Evolutionary conservation across 2,329 filamentous ascomycete genomes (phyloP).

Genomic region (Penicillium sp.): DNA sequence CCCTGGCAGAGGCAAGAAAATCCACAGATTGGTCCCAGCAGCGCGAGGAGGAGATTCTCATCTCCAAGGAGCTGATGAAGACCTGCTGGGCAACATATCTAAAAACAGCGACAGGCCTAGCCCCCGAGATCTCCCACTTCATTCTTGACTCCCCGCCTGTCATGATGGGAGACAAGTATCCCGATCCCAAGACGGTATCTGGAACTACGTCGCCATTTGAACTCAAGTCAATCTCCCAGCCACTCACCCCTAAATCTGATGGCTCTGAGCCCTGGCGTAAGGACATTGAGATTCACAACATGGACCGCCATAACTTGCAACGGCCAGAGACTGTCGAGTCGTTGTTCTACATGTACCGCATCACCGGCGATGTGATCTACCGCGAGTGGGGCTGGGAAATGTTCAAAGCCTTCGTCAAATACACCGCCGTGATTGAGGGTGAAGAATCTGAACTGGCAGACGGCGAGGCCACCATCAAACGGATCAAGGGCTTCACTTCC

Average conservation of each 20-base stretch:
- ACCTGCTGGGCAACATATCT: conserved; percentile 99
- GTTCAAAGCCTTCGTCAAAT: conserved; percentile 88
- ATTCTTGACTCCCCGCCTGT: conserved; percentile 72
- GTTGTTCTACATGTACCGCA: conserved; percentile 98
- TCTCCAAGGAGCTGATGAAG: conserved; percentile 90
- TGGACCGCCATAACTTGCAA: conserved; percentile 92
- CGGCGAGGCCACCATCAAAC: conserved; percentile 17
- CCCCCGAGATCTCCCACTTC: conserved; percentile 93
- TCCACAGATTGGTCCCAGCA: conserved; percentile 73
- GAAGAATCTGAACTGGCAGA: conserved; percentile 38
- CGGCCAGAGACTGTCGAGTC: conserved; percentile 96
- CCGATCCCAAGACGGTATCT: conserved; percentile 40
- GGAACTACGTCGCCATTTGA: conserved; percentile 45
- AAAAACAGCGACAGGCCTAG: conserved; percentile 86
- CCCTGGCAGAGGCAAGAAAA: conserved; percentile 76
- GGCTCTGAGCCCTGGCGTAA: conserved; percentile 65
- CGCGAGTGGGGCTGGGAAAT: conserved; percentile 98
- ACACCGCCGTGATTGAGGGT: conserved; percentile 78
- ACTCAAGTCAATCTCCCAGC: conserved; percentile 42
- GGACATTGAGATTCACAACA: conserved; percentile 79
- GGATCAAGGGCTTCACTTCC: conserved; percentile 74
- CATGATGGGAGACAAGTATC: conserved; percentile 48
- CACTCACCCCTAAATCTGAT: conserved; percentile 40
- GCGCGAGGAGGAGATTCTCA: conserved; percentile 83
- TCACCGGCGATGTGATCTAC: conserved; percentile 88